Evolutionary conservation across 1,139 yeast genomes (phyloP), one percentile per base, ranked within the genome.

Genomic region (Suhomyces kunorum): DNA sequence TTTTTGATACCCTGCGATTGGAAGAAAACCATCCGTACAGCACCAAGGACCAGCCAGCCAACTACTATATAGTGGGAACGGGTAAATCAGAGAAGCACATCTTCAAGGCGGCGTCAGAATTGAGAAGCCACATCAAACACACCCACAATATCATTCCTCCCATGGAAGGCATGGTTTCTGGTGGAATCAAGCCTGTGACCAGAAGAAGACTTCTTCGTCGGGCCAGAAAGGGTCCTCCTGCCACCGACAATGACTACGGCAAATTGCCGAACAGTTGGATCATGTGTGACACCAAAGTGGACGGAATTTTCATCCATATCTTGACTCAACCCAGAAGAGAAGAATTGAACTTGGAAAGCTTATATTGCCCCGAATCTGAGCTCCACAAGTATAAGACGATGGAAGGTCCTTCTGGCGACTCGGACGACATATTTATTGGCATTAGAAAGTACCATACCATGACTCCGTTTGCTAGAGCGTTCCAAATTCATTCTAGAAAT

Each of bases 41-140:
- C 39, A 47, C 55, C 18, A 52, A 54, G 29, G 62, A 64, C 34
- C 64, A 61, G 36, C 54, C 60, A 3, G 68, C 72, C 28, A 64
- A 73, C 3, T 81, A 71, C 52, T 77, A 85, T 66, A 63, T 89
- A 5, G 64, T 90, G 1, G 77, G 82, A n/a, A 76, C 94, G 0
- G 96, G 96, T 2, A 84, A 83, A 55, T 81, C 92, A 19, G 78
- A 80, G 31, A 81, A 78, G 46, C 98, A 90, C 62, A 66, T 88
- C 17, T 81, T 75, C 51, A 83, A 81, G 43, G 90, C 95, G 1
- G 81, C 87, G 1, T 65, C 68, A 14, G 83, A 82, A 49, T 63
- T 89, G 28, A 56, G 68, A 32, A 55, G 57, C 12, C 51, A 63
- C 44, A 57, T 71, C 40, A 73, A 73, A 49, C 71, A 64, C 44